Evolutionary conservation across 495 filamentous ascomycete genomes (phyloP), one percentile per base, ranked within the genome.

Genomic region (Astrothelium subdiscretum): DNA sequence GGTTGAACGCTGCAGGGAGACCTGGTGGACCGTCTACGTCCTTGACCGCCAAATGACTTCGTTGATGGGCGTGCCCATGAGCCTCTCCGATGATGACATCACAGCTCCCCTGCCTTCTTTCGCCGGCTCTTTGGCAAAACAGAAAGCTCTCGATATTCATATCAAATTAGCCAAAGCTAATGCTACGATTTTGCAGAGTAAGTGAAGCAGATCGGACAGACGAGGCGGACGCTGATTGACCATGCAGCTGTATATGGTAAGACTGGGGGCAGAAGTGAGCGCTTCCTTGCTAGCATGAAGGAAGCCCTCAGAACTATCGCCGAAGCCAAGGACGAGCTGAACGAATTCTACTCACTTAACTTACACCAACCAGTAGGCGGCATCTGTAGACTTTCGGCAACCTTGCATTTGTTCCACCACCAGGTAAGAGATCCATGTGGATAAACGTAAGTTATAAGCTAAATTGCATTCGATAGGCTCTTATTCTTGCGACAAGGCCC

Each of bases 11-110:
- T 75, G 69, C 43, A 70, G 76, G 61, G 71, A 73, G 58, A 73
- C 76, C 29, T 79, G 76, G 76, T 79, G 76, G 76, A 79, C 76
- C 0, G 68, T 78, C 1, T 79, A 79, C 61, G 69, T 78, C 26
- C 66, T 79, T 12, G 76, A 79, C 62, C 70, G 75, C 15, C 73
- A 76, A 60, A 76, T 77, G 75, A 74, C 75, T 13, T 78, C 75
- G 0, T 64, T 78, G 40, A 76, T 79, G 74, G 76, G 76, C 2
- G 52, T 78, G 12, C 75, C 76, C 18, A 72, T 76, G 57, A 70
- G 72, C 2, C 68, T 79, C 27, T 68, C 67, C 31, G 75, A 78
- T 32, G 66, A 72, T 31, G 72, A 78, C 31, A 64, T 77, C 13
- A 68, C 74, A 57, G 67, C 72, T 12, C 69, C 71, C 29, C 67